A percentile compares a stretch with the other conserved stretches of the same genome.
These are phyloP conservation scores for Nemania sp. DNA, from an alignment of 2,329 filamentous ascomycete species.

Conservation along the genomic window DNA sequence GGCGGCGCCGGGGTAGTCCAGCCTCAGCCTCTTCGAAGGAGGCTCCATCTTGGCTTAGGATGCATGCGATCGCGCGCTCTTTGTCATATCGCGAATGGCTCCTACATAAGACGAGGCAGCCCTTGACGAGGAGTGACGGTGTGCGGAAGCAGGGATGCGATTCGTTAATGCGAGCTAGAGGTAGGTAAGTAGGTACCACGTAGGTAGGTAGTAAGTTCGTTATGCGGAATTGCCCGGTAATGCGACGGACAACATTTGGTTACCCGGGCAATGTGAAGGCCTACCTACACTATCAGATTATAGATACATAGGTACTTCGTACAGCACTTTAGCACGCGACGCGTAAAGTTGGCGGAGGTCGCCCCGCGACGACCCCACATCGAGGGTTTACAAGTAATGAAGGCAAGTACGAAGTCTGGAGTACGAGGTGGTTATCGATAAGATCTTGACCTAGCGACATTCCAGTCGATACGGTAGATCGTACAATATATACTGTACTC, in stretches of 20 bases:
- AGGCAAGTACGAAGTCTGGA: too few species aligned
- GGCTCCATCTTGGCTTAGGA: constrained; percentile 56
- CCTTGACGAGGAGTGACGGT: neutral
- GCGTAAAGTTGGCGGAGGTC: constrained; percentile 11
- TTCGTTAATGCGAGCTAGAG: too few species aligned
- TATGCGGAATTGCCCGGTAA: neutral
- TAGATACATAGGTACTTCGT: neutral
- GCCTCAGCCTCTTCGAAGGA: constrained; percentile 63
- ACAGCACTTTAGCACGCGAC: neutral
- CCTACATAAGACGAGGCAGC: neutral
- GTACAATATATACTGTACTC: neutral
- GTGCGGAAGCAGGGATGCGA: neutral
- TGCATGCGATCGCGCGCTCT: neutral
- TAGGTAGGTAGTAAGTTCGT: too few species aligned
- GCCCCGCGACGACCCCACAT: too few species aligned
- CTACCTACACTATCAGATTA: neutral
- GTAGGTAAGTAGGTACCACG: too few species aligned
- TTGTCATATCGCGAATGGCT: constrained; percentile 4
- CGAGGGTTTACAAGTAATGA: too few species aligned
- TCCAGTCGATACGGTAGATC: neutral
- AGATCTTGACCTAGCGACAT: too few species aligned
- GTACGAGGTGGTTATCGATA: too few species aligned
- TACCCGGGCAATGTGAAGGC: neutral
- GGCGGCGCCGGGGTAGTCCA: constrained; percentile 49
- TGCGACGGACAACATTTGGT: constrained; percentile 3